Evolutionary conservation across 2,329 filamentous ascomycete species (phyloP), one percentile per base, ranked within the genome.

Genomic region (Fusarium oxysporum): DNA sequence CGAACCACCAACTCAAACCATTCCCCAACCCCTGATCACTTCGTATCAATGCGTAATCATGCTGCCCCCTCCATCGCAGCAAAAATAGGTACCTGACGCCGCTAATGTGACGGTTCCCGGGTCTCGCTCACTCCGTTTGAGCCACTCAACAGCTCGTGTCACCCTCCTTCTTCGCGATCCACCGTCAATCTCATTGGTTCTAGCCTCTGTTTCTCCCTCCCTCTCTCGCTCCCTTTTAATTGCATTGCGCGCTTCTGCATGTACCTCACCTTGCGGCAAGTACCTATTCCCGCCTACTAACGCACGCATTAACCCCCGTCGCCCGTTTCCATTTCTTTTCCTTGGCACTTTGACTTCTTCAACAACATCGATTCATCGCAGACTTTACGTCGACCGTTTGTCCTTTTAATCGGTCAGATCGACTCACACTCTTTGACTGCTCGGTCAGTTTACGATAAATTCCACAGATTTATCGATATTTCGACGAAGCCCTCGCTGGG

Each of bases 261-360:
- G 65, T 68, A 57, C 32, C 43, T 51, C 65, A 23, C 62, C 53
- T 53, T 47, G 25, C 54, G 25, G 62, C 38, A 51, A 37, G 38
- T 48, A 28, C 51, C 23, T 66, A 66, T 66, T 66, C 64, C 6
- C 11, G 13, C 32, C 59, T 57, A 53, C 33, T 45, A 35, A 25
- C 48, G 32, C 48, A 13, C 66, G 47, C 51, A 65, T 62, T 62
- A 45, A 48, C 62, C 71, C 68, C 69, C 69, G 47, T 68, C 67
- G 23, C 62, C 68, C 53, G 69, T 77, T 66, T 58, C 65, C 58
- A 58, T 69, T 69, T 69, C 65, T 58, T 69, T 73, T 76, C 68
- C 75, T 76, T 77, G 75, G 73, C 75, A 73, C 70, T 65, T 73
- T 73, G 48, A 61, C 68, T 70, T 67, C 70, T 68, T 68, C 75